Percentiles rank a stretch among this genome's conserved stretches.
Conservation (phyloP, 139 green algal genomes). For the Chlorella sp. region DNA sequence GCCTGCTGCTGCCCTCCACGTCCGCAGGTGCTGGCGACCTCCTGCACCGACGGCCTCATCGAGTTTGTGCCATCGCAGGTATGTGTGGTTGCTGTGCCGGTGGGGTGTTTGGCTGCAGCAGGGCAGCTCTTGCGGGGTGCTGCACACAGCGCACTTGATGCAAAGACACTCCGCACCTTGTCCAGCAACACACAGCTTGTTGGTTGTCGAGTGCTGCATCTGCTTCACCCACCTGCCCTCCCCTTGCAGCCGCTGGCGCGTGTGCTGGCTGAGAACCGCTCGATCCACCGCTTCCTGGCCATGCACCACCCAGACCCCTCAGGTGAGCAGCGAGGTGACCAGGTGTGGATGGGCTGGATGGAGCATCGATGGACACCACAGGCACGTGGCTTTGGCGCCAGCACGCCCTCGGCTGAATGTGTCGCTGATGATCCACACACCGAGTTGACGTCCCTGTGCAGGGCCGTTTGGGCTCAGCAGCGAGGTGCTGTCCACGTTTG, state of each 20-base stretch:
- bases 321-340: conserved; percentile 36
- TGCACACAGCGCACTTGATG: not conserved
- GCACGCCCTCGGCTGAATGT: not conserved
- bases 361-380: not conserved
- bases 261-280: conserved; percentile 85
- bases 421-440: not conserved
- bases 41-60: conserved; percentile 86
- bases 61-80: conserved; percentile 87
- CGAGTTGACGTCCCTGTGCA: conserved; percentile 20
- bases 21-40: conserved; percentile 79
- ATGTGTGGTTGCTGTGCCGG: not conserved
- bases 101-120: not conserved
- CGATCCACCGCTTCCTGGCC: conserved; percentile 84
- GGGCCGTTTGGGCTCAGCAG: conserved; percentile 76
- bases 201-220: not conserved
- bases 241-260: conserved; percentile 62
- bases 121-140: not conserved
- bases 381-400: not conserved
- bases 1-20: no score
- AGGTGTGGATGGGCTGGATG: not conserved
- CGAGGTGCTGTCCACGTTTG: conserved; percentile 85
- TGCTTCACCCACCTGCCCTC: no score
- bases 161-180: not conserved
- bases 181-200: not conserved
- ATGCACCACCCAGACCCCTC: conserved; percentile 65